Conservation (phyloP, 371 early-diverging fungal genomes). For the Rhizopus stolonifer region DNA sequence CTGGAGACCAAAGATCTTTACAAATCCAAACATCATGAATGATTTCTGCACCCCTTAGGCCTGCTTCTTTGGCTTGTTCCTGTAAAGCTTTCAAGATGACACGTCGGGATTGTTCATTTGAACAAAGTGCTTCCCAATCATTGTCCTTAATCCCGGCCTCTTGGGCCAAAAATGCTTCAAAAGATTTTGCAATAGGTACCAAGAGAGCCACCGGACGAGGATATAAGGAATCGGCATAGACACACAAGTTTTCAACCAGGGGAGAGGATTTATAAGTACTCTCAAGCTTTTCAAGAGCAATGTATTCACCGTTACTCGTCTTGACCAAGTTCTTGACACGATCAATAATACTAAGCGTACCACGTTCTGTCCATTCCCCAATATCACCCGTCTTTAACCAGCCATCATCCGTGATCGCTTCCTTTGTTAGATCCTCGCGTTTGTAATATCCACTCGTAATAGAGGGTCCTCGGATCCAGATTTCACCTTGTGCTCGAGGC, state of each 20-base stretch:
- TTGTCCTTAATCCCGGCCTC: constrained; percentile 19
- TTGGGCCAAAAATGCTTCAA: constrained; percentile 30
- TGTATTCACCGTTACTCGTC: constrained; percentile 93
- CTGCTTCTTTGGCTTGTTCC: constrained; percentile 34
- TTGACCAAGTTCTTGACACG: constrained; percentile 83
- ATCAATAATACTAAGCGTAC: constrained; percentile 74
- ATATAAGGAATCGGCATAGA: constrained; percentile 78
- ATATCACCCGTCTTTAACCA: constrained; percentile 96
- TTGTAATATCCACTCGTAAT: constrained; percentile 71
- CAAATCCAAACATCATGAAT: constrained; percentile 69
- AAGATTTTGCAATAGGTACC: constrained; percentile 60
- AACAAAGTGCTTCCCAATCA: constrained; percentile 37
- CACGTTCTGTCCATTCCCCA: constrained; percentile 75
- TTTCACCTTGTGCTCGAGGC: constrained; percentile 80
- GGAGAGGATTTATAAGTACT: constrained; percentile 80
- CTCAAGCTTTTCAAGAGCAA: constrained; percentile 97
- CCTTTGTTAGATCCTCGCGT: constrained; percentile 72
- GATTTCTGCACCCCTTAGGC: constrained; percentile 75
- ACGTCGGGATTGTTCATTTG: constrained; percentile 14
- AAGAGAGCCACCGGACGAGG: constrained; percentile 71
- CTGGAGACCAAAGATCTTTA: constrained; percentile 84
- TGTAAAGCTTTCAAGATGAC: constrained; percentile 23
- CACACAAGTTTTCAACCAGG: constrained; percentile 80
- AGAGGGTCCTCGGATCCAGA: constrained; percentile 82
- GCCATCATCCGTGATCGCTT: constrained; percentile 74